phyloP scores from a whole-genome alignment of 352 stramenopile species.

The Pythium aristosporum region DNA sequence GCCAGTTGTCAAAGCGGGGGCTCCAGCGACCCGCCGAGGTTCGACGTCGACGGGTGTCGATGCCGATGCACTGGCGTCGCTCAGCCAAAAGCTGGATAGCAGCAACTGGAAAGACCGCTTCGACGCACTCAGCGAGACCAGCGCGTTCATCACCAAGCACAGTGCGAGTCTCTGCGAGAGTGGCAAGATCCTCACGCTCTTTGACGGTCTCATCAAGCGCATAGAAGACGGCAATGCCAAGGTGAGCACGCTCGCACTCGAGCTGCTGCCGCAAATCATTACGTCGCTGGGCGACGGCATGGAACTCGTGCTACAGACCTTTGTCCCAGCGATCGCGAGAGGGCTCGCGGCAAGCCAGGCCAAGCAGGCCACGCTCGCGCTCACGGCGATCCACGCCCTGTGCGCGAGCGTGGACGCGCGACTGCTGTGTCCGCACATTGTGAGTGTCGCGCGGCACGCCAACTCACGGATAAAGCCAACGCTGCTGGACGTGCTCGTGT shows the following conservation, averaged over 20 bases:
- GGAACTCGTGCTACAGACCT: slow-evolving; percentile 53
- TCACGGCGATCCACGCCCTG: slow-evolving; percentile 43
- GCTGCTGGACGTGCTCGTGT: slow-evolving; percentile 50
- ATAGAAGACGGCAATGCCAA: slow-evolving; percentile 80
- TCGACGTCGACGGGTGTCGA: slow-evolving; percentile 25
- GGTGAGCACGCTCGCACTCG: slow-evolving; percentile 59
- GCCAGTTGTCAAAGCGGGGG: neutral
- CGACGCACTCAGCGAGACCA: slow-evolving; percentile 48
- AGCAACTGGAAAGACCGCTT: slow-evolving; percentile 82
- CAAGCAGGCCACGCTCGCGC: slow-evolving; percentile 45
- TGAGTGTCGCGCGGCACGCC: slow-evolving; percentile 39
- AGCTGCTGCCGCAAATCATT: slow-evolving; percentile 55
- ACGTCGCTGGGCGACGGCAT: slow-evolving; percentile 47
- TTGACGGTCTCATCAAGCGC: slow-evolving; percentile 67
- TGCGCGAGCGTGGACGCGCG: slow-evolving; percentile 46
- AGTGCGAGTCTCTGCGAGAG: slow-evolving; percentile 31
- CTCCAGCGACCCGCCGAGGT: neutral
- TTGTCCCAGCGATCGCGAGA: slow-evolving; percentile 56
- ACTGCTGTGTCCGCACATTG: slow-evolving; percentile 58
- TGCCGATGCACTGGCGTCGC: slow-evolving; percentile 32
- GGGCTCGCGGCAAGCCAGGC: slow-evolving; percentile 57
- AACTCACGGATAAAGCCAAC: slow-evolving; percentile 63
- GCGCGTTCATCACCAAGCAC: slow-evolving; percentile 35
- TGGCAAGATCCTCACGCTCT: slow-evolving; percentile 55
- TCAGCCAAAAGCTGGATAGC: slow-evolving; percentile 57